Evolutionary conservation across 2,329 filamentous ascomycete species (phyloP).

Genomic region (Colletotrichum caudatum): DNA sequence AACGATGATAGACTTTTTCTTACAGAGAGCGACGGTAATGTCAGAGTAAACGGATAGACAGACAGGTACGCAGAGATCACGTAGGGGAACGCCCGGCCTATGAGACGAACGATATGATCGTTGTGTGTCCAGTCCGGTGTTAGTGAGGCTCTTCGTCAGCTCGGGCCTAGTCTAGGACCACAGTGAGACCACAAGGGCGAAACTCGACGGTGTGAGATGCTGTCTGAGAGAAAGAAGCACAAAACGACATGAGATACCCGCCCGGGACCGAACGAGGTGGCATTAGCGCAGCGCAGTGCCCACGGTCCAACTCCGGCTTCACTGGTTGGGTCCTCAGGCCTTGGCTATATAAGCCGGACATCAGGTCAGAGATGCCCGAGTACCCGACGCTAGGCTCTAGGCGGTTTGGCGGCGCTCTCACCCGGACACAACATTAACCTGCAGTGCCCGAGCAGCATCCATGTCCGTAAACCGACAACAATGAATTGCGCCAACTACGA

Average conservation of each 20-base stretch:
- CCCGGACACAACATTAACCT: conserved; percentile 33
- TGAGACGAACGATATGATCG: conserved; percentile 26
- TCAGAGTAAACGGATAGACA: background rate
- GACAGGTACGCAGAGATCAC: conserved; percentile 3
- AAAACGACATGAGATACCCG: conserved; percentile 20
- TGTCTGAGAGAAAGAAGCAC: conserved; percentile 16
- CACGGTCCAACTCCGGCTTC: no score
- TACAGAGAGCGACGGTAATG: background rate
- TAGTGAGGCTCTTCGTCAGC: conserved; percentile 35
- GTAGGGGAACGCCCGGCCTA: background rate
- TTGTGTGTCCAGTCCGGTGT: conserved; percentile 25
- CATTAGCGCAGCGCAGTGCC: background rate
- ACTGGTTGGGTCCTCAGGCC: no score
- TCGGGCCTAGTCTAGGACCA: conserved; percentile 14
- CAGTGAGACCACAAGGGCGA: conserved; percentile 16
- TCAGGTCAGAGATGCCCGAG: conserved; percentile 11
- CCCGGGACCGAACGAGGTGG: conserved; percentile 34
- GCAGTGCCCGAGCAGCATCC: conserved; percentile 25
- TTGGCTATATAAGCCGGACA: conserved; percentile 14
- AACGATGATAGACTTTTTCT: background rate
- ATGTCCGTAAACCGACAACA: conserved; percentile 12
- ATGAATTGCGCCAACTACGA: conserved; percentile 9
- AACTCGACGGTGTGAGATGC: conserved; percentile 17
- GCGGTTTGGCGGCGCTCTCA: background rate
- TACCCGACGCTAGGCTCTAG: conserved; percentile 22